phyloP scores from a whole-genome alignment of 2,329 filamentous ascomycete genomes.

The Fusarium chlamydosporum region DNA sequence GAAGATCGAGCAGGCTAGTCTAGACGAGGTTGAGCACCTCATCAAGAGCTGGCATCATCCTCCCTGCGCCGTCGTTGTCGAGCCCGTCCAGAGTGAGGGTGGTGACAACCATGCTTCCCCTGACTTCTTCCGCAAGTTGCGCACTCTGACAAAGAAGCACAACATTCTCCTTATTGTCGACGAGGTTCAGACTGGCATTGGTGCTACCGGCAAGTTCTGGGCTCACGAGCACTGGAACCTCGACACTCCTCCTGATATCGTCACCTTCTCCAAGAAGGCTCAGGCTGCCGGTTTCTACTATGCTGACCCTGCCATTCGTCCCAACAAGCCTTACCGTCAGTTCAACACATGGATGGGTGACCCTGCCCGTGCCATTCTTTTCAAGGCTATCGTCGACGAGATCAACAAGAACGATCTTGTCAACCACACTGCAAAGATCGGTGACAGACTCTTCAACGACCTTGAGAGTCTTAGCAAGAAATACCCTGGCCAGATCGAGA shows the following conservation, averaged over 20 bases:
- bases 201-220: conserved; percentile 95
- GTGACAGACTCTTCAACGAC: conserved; percentile 81
- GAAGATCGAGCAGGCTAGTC: conserved; percentile 82
- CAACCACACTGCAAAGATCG: conserved; percentile 80
- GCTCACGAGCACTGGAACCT: conserved; percentile 96
- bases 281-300: conserved; percentile 96
- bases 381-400: conserved; percentile 88
- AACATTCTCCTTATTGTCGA: conserved; percentile 90
- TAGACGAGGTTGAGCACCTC: conserved; percentile 86
- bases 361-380: conserved; percentile 85
- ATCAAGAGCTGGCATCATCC: conserved; percentile 84
- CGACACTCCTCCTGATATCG: conserved; percentile 85
- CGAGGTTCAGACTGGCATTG: conserved; percentile 93
- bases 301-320: conserved; percentile 81
- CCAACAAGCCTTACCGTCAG: conserved; percentile 94
- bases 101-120: conserved; percentile 95
- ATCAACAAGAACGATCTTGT: conserved; percentile 84
- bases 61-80: conserved; percentile 85
- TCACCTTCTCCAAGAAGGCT: conserved; percentile 96
- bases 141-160: conserved; percentile 82
- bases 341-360: conserved; percentile 99
- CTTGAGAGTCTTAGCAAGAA: conserved; percentile 76
- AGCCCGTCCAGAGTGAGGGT: conserved; percentile 94
- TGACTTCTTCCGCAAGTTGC: conserved; percentile 87
- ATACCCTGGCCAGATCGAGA: conserved; percentile 83